Base-by-base conservation (phyloP, 1,284 basidiomycete species). In the Leucoagaricus sp. region DNA sequence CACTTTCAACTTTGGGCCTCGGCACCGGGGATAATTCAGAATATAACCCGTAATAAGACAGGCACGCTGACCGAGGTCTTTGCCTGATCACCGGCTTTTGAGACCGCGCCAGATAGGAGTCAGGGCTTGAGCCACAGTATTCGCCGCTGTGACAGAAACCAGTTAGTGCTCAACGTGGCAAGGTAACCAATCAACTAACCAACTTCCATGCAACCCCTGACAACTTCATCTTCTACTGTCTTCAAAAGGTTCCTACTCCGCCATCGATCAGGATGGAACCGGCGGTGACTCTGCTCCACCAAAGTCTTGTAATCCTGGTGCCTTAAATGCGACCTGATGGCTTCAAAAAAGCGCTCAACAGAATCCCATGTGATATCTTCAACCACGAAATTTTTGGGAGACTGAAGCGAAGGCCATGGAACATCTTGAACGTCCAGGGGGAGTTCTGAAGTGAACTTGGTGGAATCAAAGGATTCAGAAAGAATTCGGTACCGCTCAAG, bases 261-360 rank as follows among this genome's bases (percentile, higher is more conserved):
- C 86, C 86, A 88, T 50, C 84, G 70, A 65, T 88, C 86, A 0
- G 86, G 85, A 63, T 87, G 86, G 65, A 87, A 87, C 33, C 89
- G 76, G 48, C 82, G 79, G 60, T 88, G 84, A 60, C 85, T 86
- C 66, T 83, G 84, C 70, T 87, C 83, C 6, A 91, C 77, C 53
- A 91, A 78, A 1, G 65, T 67, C 64, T 78, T 82, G 69, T 81
- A 90, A 49, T 88, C 85, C 64, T 84, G 79, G 25, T 68, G 54
- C 19, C 80, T 76, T 77, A 89, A 77, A 49, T 79, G 76, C 13
- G 62, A 56, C 61, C 74, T 75, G 28, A 84, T 77, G 2, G 75
- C 72, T 17, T 69, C 67, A 65, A 91, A 91, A 69, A 91, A 91
- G n/a, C 71, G 71, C 66, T 89, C 86, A 46, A 91, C 87, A 0